A percentile compares a stretch with the other conserved stretches of the same genome.
Evolutionary conservation across 1,284 basidiomycete species (phyloP).

Genomic region (Puccinia hordei): DNA sequence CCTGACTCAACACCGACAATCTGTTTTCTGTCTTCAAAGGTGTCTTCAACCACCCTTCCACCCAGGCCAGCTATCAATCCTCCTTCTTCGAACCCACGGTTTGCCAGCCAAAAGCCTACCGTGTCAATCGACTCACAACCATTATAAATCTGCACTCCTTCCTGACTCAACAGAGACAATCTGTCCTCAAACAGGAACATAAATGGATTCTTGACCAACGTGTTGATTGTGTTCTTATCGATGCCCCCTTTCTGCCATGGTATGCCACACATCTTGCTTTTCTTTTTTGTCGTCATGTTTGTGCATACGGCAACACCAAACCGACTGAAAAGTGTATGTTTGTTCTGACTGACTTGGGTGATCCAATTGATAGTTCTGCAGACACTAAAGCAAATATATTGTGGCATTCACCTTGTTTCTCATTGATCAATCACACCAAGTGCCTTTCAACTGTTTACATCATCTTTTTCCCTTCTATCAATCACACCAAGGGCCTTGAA

Average conservation of each 20-base stretch:
- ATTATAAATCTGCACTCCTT: conserved; percentile 63
- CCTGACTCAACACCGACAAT: conserved; percentile 61
- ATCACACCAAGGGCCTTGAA: too few relatives aligned
- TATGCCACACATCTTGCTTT: conserved; percentile 61
- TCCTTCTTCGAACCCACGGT: conserved; percentile 56
- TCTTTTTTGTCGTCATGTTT: too few relatives aligned
- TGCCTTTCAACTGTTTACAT: conserved; percentile 72
- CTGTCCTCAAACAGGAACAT: conserved; percentile 66
- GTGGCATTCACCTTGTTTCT: conserved; percentile 76
- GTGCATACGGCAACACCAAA: too few relatives aligned
- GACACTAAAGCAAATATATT: conserved; percentile 69
- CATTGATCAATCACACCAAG: conserved; percentile 76
- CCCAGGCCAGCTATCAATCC: conserved; percentile 53
- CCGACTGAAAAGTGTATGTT: too few relatives aligned
- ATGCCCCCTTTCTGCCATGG: conserved; percentile 77
- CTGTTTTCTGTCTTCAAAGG: conserved; percentile 61
- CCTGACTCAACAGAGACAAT: conserved; percentile 61
- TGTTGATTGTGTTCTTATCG: conserved; percentile 70
- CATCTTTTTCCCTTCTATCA: too few relatives aligned
- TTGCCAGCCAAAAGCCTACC: conserved; percentile 58
- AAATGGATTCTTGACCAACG: conserved; percentile 66
- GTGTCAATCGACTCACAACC: conserved; percentile 71
- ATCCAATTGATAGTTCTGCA: conserved; percentile 66
- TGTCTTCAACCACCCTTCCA: conserved; percentile 43
- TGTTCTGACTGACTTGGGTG: too few relatives aligned